Evolutionary conservation across 2,329 filamentous ascomycete genomes (phyloP), one percentile per base, ranked within the genome.

Genomic region (Huntiella decipiens): DNA sequence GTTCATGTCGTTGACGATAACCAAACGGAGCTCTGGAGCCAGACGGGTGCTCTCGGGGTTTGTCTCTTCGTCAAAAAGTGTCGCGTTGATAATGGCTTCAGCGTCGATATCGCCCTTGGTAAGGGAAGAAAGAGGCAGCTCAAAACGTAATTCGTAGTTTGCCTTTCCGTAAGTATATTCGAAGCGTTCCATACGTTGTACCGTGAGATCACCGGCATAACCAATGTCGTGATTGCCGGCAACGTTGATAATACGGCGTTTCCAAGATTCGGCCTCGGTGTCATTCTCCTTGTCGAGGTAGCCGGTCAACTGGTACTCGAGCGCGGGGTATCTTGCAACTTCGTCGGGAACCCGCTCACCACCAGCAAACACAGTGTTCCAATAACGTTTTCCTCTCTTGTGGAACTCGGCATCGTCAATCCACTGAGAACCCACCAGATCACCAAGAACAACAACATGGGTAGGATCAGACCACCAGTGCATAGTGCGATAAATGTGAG

Each of bases 171-270:
- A 98, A 1, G 73, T 72, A 16, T 71, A 68, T 62, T 94, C 86
- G 57, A 96, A 98, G 1, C 91, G 74, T 22, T 74, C 66, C 46
- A 95, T 67, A 3, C 86, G 75, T 51, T 75, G 68, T n/a, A 70
- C 63, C 36, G 80, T 85, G 51, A 96, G 70, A 60, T 98, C 91
- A 3, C 91, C 91, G 0, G 87, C 85, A 58, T 98, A 98, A 32
- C 91, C 91, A 56, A 98, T 79, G 60, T 98, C 91, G 58, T 98
- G 91, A 57, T 98, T 98, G 1, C 91, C 91, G 0, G 78, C 86
- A 19, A 96, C 75, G 54, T 94, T 92, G 58, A 98, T 85, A 52
- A 95, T 69, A 46, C 81, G 73, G 36, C 66, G 70, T n/a, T 68
- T 62, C 91, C 91, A 96, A 2, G 61, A 60, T 4, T 65, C 5